Conservation (phyloP, 1,284 basidiomycete species). For the Cryptococcus sp. region DNA sequence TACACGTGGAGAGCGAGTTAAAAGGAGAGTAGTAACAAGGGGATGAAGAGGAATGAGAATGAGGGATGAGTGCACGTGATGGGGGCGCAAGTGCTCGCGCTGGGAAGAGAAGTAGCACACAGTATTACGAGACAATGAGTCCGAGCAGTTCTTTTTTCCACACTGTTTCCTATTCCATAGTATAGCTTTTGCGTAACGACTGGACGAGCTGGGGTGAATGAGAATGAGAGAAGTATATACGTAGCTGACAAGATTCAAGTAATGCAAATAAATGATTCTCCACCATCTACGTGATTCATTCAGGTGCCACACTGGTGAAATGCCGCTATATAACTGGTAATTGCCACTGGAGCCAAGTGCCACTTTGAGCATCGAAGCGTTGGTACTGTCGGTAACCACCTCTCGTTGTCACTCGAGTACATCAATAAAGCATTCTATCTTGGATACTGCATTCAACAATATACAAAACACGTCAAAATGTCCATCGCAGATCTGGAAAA, state of each 20-base stretch:
- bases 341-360: not conserved
- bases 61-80: not conserved
- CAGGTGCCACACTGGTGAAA: not conserved
- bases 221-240: too few relatives aligned
- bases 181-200: too few relatives aligned
- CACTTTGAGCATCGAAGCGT: not conserved
- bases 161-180: conserved; percentile 2
- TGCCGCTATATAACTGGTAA: not conserved
- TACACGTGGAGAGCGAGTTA: not conserved
- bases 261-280: too few relatives aligned
- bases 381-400: not conserved
- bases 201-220: too few relatives aligned
- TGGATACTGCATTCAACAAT: not conserved
- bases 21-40: not conserved
- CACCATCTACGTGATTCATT: too few relatives aligned
- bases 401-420: not conserved
- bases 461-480: not conserved
- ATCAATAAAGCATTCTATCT: not conserved
- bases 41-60: conserved; percentile 1
- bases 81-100: not conserved
- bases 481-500: conserved; percentile 47
- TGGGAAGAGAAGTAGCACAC: not conserved
- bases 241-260: too few relatives aligned
- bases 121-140: not conserved
- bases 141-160: not conserved